Base-by-base conservation (phyloP, 2,329 filamentous ascomycete species). In the Metarhizium anisopliae region DNA sequence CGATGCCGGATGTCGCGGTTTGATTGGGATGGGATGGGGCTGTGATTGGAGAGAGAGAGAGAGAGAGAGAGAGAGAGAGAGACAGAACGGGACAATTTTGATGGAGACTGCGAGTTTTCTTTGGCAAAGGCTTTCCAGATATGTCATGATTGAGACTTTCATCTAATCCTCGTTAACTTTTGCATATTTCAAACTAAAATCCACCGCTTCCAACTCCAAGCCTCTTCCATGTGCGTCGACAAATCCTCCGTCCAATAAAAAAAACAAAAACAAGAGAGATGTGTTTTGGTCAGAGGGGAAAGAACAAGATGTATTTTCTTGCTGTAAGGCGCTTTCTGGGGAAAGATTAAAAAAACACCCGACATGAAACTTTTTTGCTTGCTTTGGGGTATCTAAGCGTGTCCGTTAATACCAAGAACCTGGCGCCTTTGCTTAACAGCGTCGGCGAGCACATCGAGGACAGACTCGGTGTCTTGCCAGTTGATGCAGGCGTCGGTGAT, bases 401-500 rank as follows among this genome's bases (percentile, higher is more conserved):
- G 51, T 32, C 58, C 53, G 45, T 67, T 67, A 50, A 58, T 60
- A 32, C 63, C 63, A 13, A 62, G 35, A 29, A 66, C 60, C 43
- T 67, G 64, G 54, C 66, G 67, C 54, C 67, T 60, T 52, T 58
- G 55, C 51, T 58, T 57, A 54, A 96, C 90, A 32, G 91, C 89
- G 54, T 85, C 80, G 18, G 93, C 93, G 49, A 99, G 81, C 52
- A 78, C 78, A 61, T 87, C 86, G 11, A 97, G 82, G 2, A 93
- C 87, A 0, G 76, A 74, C 64, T 92, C 86, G 3, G 94, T 97
- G 64, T 95, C 90, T 60, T 93, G 84, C 93, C 92, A 97, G 72
- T 85, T 80, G 69, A 99, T 96, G 74, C 94, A 99, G 51, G 94
- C 93, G 72, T 99, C 94, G 0, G 94, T 99, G 71, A 97, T 97